Evolutionary conservation across 2,329 filamentous ascomycete species (phyloP), one percentile per base, ranked within the genome.

Genomic region (Hypoxylon sp.): DNA sequence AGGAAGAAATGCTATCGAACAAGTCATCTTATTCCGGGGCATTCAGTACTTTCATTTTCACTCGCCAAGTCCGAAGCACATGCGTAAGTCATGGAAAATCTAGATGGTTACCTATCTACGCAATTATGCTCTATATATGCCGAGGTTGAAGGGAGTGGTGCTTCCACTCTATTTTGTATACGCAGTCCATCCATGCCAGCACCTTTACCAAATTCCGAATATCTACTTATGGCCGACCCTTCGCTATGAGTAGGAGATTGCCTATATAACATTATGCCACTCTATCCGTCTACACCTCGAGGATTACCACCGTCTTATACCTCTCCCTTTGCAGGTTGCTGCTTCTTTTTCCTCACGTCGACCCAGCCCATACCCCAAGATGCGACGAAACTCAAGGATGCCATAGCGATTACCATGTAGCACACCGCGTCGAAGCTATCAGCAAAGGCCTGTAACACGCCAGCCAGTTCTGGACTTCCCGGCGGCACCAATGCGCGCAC

Each of bases 321-420:
- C 5, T 69, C 69, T n/a, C 55, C 64, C 54, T 58, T 65, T 32
- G 36, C 38, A 2, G 54, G 46, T 44, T 62, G 40, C 50, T 61
- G 40, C 42, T 71, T 71, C 64, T 70, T 72, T 61, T 73, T 68
- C 57, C 72, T 61, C 20, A 71, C 59, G 20, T 74, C 70, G 5
- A 73, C 53, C 74, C 72, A 75, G 2, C 71, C 75, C 69, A 75
- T 75, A 1, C 73, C 72, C 48, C 68, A 75, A 2, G 73, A 67
- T 14, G 71, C 64, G 2, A 72, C 11, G 36, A 72, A 70, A 28
- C 70, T 71, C 11, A 77, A 36, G 6, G 54, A 28, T 3, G 71
- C 69, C 22, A 60, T 42, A 4, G 65, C 72, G 45, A 70, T 36
- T n/a, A 76, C 63, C 54, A 77, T 49, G 56, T 76, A 77, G 33